Conservation (phyloP, 495 filamentous ascomycete species). For the Rhizodiscina lignyota region DNA sequence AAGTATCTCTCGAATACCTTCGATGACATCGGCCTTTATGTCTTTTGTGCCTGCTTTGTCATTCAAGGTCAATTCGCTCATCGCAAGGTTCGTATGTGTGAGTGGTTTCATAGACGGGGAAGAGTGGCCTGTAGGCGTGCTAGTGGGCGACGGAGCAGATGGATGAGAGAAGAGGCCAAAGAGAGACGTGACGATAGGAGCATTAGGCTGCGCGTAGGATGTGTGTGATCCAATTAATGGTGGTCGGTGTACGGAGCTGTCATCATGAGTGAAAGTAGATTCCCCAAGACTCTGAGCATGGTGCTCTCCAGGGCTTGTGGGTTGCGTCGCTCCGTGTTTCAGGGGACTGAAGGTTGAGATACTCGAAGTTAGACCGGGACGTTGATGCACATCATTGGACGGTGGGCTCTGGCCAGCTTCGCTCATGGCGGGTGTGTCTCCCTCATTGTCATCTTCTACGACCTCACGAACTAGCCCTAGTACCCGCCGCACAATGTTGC, state of each 20-base stretch:
- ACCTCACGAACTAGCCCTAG: slow-evolving; percentile 85
- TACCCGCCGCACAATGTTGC: slow-evolving; percentile 82
- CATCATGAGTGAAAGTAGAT: no score
- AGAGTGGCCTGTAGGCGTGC: slow-evolving; percentile 20
- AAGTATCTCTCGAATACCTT: slow-evolving; percentile 78
- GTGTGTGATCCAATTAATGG: slow-evolving; percentile 34
- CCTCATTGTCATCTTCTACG: slow-evolving; percentile 61
- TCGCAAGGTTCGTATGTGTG: slow-evolving; percentile 9
- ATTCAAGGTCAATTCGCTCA: no score
- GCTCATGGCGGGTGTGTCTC: slow-evolving; percentile 36
- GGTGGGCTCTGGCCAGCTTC: slow-evolving; percentile 20
- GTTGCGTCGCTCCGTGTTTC: slow-evolving; percentile 18
- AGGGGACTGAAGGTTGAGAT: slow-evolving; percentile 27
- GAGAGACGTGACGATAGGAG: slow-evolving; percentile 44
- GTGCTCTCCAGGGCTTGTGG: slow-evolving; percentile 13
- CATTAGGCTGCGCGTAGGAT: slow-evolving; percentile 31
- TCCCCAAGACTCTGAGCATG: slow-evolving; percentile 9
- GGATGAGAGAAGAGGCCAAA: slow-evolving; percentile 67
- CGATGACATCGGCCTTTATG: slow-evolving; percentile 72
- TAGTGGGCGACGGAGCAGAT: slow-evolving; percentile 12
- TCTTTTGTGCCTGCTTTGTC: slow-evolving; percentile 27
- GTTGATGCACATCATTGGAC: slow-evolving; percentile 9
- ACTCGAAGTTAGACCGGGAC: slow-evolving; percentile 23
- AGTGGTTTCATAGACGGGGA: slow-evolving; percentile 17
- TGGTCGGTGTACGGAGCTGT: slow-evolving; percentile 28